These are phyloP conservation scores for Boletus rubroflammeus DNA, from an alignment of 768 basidiomycete species.

Conservation along the genomic window DNA sequence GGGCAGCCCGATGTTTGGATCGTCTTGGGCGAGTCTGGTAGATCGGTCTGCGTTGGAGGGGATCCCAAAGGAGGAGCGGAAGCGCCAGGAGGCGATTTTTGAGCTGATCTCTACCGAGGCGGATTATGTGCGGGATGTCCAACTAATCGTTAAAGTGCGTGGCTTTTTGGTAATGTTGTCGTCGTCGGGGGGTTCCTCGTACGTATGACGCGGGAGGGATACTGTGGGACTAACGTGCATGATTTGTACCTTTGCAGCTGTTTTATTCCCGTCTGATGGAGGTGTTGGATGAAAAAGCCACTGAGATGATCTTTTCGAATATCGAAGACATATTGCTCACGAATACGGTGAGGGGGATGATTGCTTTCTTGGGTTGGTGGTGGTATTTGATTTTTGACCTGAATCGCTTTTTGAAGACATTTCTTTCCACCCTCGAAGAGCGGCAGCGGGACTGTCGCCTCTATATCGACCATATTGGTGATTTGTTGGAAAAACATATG, in stretches of 20 bases:
- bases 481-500: constrained; percentile 74
- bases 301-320: constrained; percentile 85
- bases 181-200: no score
- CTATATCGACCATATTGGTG: constrained; percentile 86
- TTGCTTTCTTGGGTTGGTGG: neutral
- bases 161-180: neutral
- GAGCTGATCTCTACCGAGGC: constrained; percentile 91
- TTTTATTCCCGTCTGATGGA: constrained; percentile 82
- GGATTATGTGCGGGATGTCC: constrained; percentile 87
- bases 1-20: constrained; percentile 54
- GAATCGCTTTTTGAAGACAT: constrained; percentile 44
- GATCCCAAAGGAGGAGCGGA: constrained; percentile 74
- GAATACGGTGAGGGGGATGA: constrained; percentile 61
- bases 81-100: constrained; percentile 93
- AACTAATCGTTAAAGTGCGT: constrained; percentile 84
- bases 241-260: constrained; percentile 44
- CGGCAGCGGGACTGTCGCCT: constrained; percentile 89
- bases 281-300: constrained; percentile 70
- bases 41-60: constrained; percentile 80
- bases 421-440: constrained; percentile 86
- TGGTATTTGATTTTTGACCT: neutral
- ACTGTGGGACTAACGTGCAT: neutral
- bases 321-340: constrained; percentile 88
- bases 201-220: neutral
- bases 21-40: constrained; percentile 94